These are phyloP conservation scores for Phascolomyces articulosus DNA, from an alignment of 371 early-diverging fungal species.

Conservation along the genomic window DNA sequence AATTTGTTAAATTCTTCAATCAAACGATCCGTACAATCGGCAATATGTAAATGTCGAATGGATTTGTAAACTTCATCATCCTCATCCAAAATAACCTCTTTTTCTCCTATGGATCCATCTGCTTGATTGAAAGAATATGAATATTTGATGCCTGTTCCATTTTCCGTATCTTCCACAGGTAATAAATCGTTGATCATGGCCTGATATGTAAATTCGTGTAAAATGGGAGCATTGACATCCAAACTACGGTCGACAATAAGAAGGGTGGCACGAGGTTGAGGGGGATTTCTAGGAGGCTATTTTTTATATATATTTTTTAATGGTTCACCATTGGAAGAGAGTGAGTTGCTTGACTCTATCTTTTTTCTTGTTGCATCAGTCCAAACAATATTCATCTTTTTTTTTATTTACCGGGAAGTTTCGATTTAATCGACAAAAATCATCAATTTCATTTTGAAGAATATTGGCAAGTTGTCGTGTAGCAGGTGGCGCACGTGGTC, in stretches of 20 bases:
- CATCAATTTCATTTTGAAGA: conserved; percentile 75
- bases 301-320: neutral
- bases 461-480: conserved; percentile 61
- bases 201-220: conserved; percentile 96
- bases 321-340: too few relatives aligned
- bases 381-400: too few relatives aligned
- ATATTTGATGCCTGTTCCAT: conserved; percentile 63
- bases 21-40: conserved; percentile 86
- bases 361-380: too few relatives aligned
- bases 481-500: conserved; percentile 7
- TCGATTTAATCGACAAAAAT: conserved; percentile 57
- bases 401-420: conserved; percentile 57
- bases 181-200: conserved; percentile 91
- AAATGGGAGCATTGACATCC: conserved; percentile 84
- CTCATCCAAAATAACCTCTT: conserved; percentile 71
- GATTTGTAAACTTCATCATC: conserved; percentile 78
- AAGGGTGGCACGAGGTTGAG: conserved; percentile 72
- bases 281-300: conserved; percentile 47
- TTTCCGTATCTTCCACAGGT: conserved; percentile 62
- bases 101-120: conserved; percentile 51
- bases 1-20: conserved; percentile 84
- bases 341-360: too few relatives aligned
- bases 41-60: conserved; percentile 93
- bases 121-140: conserved; percentile 56
- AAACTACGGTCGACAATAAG: conserved; percentile 89